Evolutionary conservation across 2,329 filamentous ascomycete species (phyloP).

Genomic region (Colletotrichum spinosum): DNA sequence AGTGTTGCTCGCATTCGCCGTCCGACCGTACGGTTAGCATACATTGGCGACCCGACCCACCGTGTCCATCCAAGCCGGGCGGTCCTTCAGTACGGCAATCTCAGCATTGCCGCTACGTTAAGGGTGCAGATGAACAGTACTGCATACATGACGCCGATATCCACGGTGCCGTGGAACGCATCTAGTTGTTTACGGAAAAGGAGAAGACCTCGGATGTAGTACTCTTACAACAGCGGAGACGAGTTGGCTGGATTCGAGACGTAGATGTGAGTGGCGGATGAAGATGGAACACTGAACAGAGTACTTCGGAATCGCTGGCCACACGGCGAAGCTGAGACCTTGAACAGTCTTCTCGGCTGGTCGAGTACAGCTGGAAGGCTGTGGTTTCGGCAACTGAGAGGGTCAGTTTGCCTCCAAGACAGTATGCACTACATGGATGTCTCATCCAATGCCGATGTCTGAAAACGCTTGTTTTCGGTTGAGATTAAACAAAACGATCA

Average conservation of each 20-base stretch:
- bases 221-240: constrained; percentile 7
- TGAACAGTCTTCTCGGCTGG: neutral
- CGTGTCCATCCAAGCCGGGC: no score
- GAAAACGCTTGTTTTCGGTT: no score
- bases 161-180: constrained; percentile 3
- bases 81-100: no score
- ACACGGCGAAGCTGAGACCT: constrained; percentile 3
- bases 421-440: neutral
- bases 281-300: constrained; percentile 6
- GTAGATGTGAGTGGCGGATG: constrained; percentile 12
- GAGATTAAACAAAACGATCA: neutral
- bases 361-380: constrained; percentile 1
- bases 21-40: no score
- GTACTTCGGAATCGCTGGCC: constrained; percentile 1
- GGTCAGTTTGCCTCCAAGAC: no score
- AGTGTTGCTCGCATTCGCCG: no score
- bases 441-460: neutral
- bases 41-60: no score
- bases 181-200: constrained; percentile 19
- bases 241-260: constrained; percentile 4
- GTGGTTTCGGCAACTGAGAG: constrained; percentile 3
- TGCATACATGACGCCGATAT: neutral
- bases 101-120: no score
- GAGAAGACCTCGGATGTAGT: constrained; percentile 14
- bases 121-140: no score